Evolutionary conservation across 2,329 filamentous ascomycete genomes (phyloP), one percentile per base, ranked within the genome.

Genomic region (Didymella segeticola): DNA sequence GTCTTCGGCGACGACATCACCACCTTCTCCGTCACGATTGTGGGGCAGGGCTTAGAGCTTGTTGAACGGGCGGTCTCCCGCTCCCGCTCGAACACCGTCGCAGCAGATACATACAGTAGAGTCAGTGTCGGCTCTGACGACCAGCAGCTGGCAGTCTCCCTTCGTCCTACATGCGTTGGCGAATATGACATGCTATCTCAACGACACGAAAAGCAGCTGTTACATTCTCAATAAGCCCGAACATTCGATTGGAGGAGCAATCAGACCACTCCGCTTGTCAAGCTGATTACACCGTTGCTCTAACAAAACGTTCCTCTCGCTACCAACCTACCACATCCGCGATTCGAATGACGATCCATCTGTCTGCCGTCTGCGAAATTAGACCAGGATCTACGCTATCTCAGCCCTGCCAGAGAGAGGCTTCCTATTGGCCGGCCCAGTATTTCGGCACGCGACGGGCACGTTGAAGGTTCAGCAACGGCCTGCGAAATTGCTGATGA

Each of bases 361-460:
- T 49, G 51, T 47, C 47, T 47, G 45, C 56, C 56, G 56, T 52
- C 54, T 55, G 51, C 47, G 55, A 66, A 62, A 66, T 66, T 62
- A 52, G 56, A 39, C 38, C 46, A 60, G 59, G 59, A 64, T 64
- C 60, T 59, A 37, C 56, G 34, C 52, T 57, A 52, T 50, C 31
- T 55, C 56, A 60, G 59, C 57, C 60, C 58, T 61, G 59, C 36
- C 34, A 43, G 26, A 38, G 25, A 4, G 15, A 20, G 23, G n/a
- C 15, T 22, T 45, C 56, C 30, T 19, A 63, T 61, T 61, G 45
- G 57, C 38, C 25, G n/a, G 17, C 12, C n/a, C 5, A 27, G 22
- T 17, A 19, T 20, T 30, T 29, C 41, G 43, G 30, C 50, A 60
- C 52, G 53, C 61, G 46, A 61, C 43, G 30, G 45, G 22, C 43